These are phyloP conservation scores for Melastoma malabathricum DNA, from an alignment of 345 rosid species.

Conservation along the genomic window DNA sequence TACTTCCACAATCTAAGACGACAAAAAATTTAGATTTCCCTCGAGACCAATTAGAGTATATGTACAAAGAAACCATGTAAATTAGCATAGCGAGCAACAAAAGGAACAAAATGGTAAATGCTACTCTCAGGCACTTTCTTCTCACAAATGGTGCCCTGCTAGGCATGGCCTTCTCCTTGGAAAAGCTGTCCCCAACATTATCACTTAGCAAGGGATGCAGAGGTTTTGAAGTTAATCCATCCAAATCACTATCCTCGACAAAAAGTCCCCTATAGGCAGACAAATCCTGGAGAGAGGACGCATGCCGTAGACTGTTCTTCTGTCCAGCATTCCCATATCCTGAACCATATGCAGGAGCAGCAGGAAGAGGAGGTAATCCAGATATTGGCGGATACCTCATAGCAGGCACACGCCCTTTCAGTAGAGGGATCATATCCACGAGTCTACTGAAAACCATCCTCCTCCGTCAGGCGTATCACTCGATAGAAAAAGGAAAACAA, in stretches of 20 bases:
- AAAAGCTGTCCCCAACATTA: slow-evolving; percentile 52
- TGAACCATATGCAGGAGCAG: slow-evolving; percentile 20
- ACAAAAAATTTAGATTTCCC: slow-evolving; percentile 71
- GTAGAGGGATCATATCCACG: slow-evolving; percentile 28
- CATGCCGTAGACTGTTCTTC: slow-evolving; percentile 50
- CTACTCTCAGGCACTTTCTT: slow-evolving; percentile 49
- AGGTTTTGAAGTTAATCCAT: slow-evolving; percentile 14
- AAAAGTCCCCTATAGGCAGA: slow-evolving; percentile 40
- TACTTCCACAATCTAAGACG: slow-evolving; percentile 98
- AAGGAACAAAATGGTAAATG: slow-evolving; percentile 39
- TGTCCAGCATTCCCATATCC: slow-evolving; percentile 24
- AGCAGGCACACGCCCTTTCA: slow-evolving; percentile 20
- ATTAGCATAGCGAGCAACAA: slow-evolving; percentile 42
- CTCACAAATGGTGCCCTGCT: slow-evolving; percentile 28
- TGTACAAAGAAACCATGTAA: slow-evolving; percentile 38
- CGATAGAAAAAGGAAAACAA: too few species aligned
- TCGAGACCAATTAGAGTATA: slow-evolving; percentile 61
- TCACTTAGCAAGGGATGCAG: slow-evolving; percentile 32
- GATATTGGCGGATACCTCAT: slow-evolving; percentile 28
- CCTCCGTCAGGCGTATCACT: background rate
- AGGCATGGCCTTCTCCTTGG: slow-evolving; percentile 58
- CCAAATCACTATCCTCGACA: slow-evolving; percentile 36
- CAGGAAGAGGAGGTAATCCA: slow-evolving; percentile 29
- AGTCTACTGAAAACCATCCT: slow-evolving; percentile 62
- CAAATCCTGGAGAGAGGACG: slow-evolving; percentile 88